These are phyloP conservation scores for Metroxylon sagu DNA, from an alignment of 176 grass and related monocot genomes.

Conservation along the genomic window DNA sequence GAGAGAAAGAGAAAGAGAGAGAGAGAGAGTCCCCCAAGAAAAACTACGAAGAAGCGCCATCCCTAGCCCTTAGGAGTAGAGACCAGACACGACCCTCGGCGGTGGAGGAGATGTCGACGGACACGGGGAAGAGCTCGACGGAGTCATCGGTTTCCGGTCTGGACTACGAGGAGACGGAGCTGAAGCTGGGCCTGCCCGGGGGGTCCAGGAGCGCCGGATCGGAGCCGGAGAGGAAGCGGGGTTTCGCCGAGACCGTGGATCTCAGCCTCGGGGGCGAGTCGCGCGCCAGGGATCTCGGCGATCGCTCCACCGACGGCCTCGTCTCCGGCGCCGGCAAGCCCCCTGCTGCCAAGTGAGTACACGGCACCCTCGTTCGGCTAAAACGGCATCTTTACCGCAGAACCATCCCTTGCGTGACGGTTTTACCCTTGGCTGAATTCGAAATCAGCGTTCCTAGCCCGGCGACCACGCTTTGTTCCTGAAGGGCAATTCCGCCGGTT, in stretches of 20 bases:
- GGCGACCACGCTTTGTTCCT: too few relatives aligned
- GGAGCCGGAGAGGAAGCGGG: constrained; percentile 3
- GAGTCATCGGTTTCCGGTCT: not conserved
- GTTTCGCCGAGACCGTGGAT: not conserved
- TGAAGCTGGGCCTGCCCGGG: constrained; percentile 3
- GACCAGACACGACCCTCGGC: not conserved
- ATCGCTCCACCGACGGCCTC: not conserved
- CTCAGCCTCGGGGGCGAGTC: not conserved
- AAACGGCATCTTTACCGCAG: too few relatives aligned
- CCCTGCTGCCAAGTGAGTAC: constrained; percentile 6
- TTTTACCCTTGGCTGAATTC: too few relatives aligned
- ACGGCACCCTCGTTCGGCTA: too few relatives aligned
- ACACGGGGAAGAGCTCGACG: constrained; percentile 4
- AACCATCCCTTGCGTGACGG: too few relatives aligned
- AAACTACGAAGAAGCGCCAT: too few relatives aligned
- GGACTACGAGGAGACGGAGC: constrained; percentile 13
- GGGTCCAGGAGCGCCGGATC: not conserved
- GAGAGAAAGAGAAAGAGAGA: too few relatives aligned
- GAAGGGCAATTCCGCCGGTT: too few relatives aligned
- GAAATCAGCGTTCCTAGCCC: too few relatives aligned
- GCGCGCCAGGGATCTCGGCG: not conserved
- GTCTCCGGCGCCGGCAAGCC: not conserved
- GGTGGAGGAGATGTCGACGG: constrained; percentile 2
- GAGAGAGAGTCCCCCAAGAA: too few relatives aligned
- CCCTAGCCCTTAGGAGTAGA: too few relatives aligned